Evolutionary conservation across 164 flowering plant genomes (phyloP).

Genomic region (Berberis thunbergii): DNA sequence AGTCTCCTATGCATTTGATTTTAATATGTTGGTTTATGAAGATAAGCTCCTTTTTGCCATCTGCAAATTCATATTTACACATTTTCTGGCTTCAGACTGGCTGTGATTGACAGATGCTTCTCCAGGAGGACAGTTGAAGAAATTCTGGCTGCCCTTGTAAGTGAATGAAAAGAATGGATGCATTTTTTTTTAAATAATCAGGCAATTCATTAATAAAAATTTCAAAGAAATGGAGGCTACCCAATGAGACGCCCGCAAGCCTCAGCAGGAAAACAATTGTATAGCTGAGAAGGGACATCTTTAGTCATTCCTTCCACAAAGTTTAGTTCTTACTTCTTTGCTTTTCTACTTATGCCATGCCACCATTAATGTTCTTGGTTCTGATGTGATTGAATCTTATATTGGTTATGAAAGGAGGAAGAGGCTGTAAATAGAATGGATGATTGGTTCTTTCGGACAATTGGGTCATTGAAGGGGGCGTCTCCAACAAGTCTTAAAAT

Average conservation of each 20-base stretch:
- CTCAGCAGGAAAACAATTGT: no score
- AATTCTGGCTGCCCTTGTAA: conserved; percentile 43
- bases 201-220: no score
- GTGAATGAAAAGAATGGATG: conserved; percentile 11
- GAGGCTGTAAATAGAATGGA: conserved; percentile 32
- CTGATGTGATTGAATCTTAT: neutral
- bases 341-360: no score
- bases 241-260: no score
- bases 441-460: conserved; percentile 43
- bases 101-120: conserved; percentile 41
- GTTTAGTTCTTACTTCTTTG: no score
- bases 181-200: neutral
- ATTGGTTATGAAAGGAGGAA: conserved; percentile 30
- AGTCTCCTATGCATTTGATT: no score
- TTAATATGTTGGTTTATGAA: no score
- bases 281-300: no score
- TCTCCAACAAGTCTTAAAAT: conserved; percentile 81
- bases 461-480: conserved; percentile 57
- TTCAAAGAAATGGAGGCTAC: no score
- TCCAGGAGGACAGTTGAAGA: conserved; percentile 30
- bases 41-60: no score
- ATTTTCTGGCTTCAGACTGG: conserved; percentile 38
- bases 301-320: no score
- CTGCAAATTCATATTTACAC: no score
- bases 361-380: neutral